A percentile compares a stretch with the other conserved stretches of the same genome.
Evolutionary conservation across 495 filamentous ascomycete genomes (phyloP).

Genomic region (Staphylotrichum longicolle): DNA sequence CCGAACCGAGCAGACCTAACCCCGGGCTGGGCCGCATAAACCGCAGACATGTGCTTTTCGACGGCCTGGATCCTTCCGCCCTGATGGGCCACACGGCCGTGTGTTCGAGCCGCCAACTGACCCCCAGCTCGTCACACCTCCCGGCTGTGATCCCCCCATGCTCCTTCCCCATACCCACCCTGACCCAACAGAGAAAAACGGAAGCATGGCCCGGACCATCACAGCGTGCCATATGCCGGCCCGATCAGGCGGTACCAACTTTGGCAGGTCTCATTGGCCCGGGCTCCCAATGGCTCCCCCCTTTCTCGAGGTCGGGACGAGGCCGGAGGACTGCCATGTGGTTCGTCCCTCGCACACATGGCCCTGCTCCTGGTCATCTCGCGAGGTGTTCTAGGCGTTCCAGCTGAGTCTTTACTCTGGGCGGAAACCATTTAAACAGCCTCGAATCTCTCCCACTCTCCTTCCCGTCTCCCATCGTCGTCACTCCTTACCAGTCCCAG

Average conservation of each 20-base stretch:
- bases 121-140: background rate
- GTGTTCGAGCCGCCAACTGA: background rate
- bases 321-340: constrained; percentile 4
- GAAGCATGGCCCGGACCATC: background rate
- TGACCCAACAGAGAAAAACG: background rate
- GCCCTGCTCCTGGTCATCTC: constrained; percentile 1
- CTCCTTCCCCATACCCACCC: background rate
- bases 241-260: constrained; percentile 9
- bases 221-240: background rate
- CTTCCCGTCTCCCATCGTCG: background rate
- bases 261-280: constrained; percentile 12
- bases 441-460: background rate
- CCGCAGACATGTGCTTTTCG: background rate
- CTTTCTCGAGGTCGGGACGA: background rate
- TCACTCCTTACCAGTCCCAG: constrained; percentile 11
- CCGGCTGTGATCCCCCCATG: background rate
- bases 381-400: background rate
- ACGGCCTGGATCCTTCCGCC: background rate
- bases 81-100: background rate
- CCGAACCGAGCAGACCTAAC: background rate
- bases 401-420: background rate
- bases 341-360: background rate
- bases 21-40: constrained; percentile 14
- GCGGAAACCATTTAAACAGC: background rate
- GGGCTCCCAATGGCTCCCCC: background rate